Evolutionary conservation across 768 basidiomycete species (phyloP), one percentile per base, ranked within the genome.

Genomic region (Podaxis sp.): DNA sequence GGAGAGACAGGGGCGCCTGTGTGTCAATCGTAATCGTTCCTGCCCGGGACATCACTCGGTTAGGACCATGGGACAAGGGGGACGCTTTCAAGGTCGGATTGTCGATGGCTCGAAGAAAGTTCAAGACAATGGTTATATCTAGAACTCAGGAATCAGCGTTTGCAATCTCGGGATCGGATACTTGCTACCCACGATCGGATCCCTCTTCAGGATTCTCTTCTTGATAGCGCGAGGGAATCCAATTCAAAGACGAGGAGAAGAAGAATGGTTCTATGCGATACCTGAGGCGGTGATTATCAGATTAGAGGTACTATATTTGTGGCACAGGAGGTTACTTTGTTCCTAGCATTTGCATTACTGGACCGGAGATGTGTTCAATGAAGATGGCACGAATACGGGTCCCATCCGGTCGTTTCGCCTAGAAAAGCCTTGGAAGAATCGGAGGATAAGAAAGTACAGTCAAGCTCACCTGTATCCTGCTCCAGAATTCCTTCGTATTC

Each of bases 161-260:
- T 33, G 7, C 17, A 59, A 26, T 46, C 19, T 46, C 30, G 1
- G 24, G 9, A 26, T 48, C 53, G 39, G 40, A 40, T 3, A 19
- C 4, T 33, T 26, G 17, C 22, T 12, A 64, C 80, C 62, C 63
- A 86, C 83, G 85, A 70, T 86, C 85, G 66, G 82, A 77, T 59
- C 73, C 26, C n/a, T 71, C 69, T 8, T 68, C 67, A 1, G 67
- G 46, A 1, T 77, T 57, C 52, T 77, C 80, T 66, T 87, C 86
- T 66, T 85, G 81, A 59, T 84, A 87, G 61, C 85, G 80, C 4
- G 84, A 82, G 3, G 86, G 86, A 67, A 87, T 87, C 84, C 84
- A 86, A 63, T 82, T 85, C 2, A 84, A 65, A 19, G 83, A 83
- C 0, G 85, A 85, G 5, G 84, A 84, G 66, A 84, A 87, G 71